Percentiles rank a stretch among this genome's conserved stretches.
phyloP scores from a whole-genome alignment of 1,139 yeast genomes.

The Candida sojae region DNA sequence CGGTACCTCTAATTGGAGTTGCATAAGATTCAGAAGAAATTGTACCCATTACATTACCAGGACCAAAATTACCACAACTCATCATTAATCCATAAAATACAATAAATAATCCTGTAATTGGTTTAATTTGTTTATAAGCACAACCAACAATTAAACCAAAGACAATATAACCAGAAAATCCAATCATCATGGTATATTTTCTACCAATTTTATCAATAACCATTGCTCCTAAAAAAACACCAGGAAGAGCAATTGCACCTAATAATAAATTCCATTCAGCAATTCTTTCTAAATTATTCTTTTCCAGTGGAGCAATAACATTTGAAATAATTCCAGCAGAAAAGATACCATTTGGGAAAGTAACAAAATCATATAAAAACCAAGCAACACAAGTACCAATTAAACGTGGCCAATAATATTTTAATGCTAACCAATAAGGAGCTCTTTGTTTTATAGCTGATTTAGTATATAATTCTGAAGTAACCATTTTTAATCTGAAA shows the following conservation, averaged over 20 bases:
- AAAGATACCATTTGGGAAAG: slow-evolving; percentile 54
- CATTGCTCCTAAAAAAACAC: slow-evolving; percentile 46
- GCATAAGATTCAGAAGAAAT: slow-evolving; percentile 70
- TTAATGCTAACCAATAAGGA: slow-evolving; percentile 49
- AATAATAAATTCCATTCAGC: slow-evolving; percentile 54
- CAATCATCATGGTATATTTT: slow-evolving; percentile 47
- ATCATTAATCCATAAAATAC: slow-evolving; percentile 50
- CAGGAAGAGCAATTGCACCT: slow-evolving; percentile 47
- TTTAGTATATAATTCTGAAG: slow-evolving; percentile 53
- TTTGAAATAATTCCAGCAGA: slow-evolving; percentile 46
- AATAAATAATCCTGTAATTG: slow-evolving; percentile 45
- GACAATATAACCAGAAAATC: slow-evolving; percentile 48
- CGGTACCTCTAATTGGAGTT: slow-evolving; percentile 74
- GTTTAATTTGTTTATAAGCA: slow-evolving; percentile 41
- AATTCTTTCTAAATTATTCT: slow-evolving; percentile 33
- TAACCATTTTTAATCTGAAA: slow-evolving; percentile 71
- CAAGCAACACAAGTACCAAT: slow-evolving; percentile 48
- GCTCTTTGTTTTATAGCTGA: slow-evolving; percentile 45
- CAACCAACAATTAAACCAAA: slow-evolving; percentile 52
- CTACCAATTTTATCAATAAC: slow-evolving; percentile 45
- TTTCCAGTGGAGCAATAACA: slow-evolving; percentile 30
- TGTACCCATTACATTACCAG: slow-evolving; percentile 75
- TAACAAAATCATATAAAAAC: slow-evolving; percentile 55
- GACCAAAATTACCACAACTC: slow-evolving; percentile 66
- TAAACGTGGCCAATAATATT: slow-evolving; percentile 48